Evolutionary conservation across 2,329 filamentous ascomycete genomes (phyloP).

Genomic region (Coniochaeta ligniaria): DNA sequence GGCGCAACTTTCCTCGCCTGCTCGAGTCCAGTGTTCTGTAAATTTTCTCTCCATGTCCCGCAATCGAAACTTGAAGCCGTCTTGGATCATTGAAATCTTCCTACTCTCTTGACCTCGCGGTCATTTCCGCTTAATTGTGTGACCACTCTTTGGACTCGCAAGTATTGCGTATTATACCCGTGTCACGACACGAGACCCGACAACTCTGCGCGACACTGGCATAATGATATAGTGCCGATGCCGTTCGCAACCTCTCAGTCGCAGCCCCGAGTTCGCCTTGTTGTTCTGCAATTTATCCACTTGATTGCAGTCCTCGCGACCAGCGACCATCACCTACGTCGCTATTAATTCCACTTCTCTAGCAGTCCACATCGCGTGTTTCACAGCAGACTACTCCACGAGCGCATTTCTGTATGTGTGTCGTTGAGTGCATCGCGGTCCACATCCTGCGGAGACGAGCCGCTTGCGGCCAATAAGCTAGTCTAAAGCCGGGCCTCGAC

Average conservation of each 20-base stretch:
- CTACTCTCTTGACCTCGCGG: not conserved
- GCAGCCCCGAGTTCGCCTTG: not conserved
- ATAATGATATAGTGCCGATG: not conserved
- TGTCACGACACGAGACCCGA: not conserved
- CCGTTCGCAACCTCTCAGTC: not conserved
- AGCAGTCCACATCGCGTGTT: not conserved
- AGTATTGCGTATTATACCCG: not conserved
- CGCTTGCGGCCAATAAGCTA: not conserved
- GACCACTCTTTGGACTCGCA: not conserved
- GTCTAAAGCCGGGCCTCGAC: not conserved
- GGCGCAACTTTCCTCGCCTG: not conserved
- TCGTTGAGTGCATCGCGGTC: not conserved
- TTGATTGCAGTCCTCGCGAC: not conserved
- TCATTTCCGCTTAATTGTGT: not conserved
- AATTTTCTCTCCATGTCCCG: not conserved
- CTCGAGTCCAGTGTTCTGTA: not conserved
- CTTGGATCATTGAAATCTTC: not conserved
- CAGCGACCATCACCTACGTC: not conserved
- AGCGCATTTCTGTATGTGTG: not conserved
- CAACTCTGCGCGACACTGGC: not conserved
- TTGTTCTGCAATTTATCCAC: not conserved
- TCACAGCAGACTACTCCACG: not conserved
- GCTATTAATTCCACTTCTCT: not conserved
- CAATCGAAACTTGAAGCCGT: not conserved
- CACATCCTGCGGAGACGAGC: not conserved